Evolutionary conservation across 805 yeast genomes (phyloP).

Genomic region (Sugiyamaella lignohabitans): DNA sequence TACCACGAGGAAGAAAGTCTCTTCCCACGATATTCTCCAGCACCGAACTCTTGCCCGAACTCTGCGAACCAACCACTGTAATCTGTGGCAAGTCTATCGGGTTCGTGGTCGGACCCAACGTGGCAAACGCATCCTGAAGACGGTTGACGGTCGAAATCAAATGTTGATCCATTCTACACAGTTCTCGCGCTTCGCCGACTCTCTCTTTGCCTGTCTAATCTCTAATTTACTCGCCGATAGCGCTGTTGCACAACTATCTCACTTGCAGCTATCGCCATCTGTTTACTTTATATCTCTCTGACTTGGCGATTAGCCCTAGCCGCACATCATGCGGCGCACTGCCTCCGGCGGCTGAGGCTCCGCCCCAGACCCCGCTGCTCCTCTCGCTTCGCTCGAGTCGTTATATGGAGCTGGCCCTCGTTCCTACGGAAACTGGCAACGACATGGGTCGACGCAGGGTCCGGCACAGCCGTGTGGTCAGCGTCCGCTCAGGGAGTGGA

Average conservation of each 20-base stretch:
- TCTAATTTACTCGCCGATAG: background rate
- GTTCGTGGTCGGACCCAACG: slow-evolving; percentile 88
- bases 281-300: no score
- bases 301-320: background rate
- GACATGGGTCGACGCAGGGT: no score
- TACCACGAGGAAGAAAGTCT: slow-evolving; percentile 86
- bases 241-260: background rate
- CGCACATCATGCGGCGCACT: background rate
- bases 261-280: background rate
- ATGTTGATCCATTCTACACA: slow-evolving; percentile 14
- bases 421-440: no score
- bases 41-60: slow-evolving; percentile 84
- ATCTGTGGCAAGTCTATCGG: slow-evolving; percentile 91
- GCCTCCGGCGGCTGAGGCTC: slow-evolving; percentile 1
- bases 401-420: no score
- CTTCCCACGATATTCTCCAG: slow-evolving; percentile 87
- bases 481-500: no score
- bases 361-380: background rate
- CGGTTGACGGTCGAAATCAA: slow-evolving; percentile 16
- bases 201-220: background rate
- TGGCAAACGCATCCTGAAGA: slow-evolving; percentile 84
- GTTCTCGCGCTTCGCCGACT: background rate
- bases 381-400: no score
- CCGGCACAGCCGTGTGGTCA: no score
- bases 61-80: slow-evolving; percentile 92